Conservation (phyloP, 176 grass and related monocot genomes). For the Triticum aestivum region DNA sequence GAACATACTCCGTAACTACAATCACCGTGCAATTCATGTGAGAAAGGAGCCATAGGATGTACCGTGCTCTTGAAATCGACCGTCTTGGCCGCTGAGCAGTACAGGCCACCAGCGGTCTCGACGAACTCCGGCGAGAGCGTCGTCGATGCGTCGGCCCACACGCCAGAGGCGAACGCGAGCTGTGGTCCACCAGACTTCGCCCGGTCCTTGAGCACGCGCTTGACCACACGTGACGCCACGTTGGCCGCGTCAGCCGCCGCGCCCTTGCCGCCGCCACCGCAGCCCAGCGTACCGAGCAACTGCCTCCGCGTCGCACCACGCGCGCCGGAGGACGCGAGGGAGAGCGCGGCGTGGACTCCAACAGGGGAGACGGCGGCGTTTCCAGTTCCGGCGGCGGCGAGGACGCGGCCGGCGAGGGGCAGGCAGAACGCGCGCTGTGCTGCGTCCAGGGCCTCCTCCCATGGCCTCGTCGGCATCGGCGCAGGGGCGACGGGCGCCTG, state of each 20-base stretch:
- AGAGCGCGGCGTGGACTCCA: conserved; percentile 27
- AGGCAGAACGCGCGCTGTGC: conserved; percentile 39
- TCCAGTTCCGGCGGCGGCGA: conserved; percentile 23
- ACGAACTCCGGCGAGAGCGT: conserved; percentile 26
- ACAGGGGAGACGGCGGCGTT: conserved; percentile 31
- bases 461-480: conserved; percentile 38
- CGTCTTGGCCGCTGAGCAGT: conserved; percentile 25
- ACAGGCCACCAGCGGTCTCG: neutral
- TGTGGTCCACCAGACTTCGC: conserved; percentile 32
- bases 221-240: conserved; percentile 37
- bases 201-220: conserved; percentile 47
- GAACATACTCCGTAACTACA: neutral
- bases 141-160: conserved; percentile 40
- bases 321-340: conserved; percentile 40
- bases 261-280: conserved; percentile 35
- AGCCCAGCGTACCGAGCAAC: conserved; percentile 28
- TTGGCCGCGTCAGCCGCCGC: conserved; percentile 40
- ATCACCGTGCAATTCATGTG: neutral
- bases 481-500: neutral
- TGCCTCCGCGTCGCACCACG: conserved; percentile 38
- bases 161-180: conserved; percentile 26
- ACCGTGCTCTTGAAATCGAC: conserved; percentile 34
- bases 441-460: conserved; percentile 38
- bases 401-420: conserved; percentile 40
- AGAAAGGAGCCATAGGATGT: neutral